Conservation (phyloP, 371 early-diverging fungal species). For the Mortierella sp. region DNA sequence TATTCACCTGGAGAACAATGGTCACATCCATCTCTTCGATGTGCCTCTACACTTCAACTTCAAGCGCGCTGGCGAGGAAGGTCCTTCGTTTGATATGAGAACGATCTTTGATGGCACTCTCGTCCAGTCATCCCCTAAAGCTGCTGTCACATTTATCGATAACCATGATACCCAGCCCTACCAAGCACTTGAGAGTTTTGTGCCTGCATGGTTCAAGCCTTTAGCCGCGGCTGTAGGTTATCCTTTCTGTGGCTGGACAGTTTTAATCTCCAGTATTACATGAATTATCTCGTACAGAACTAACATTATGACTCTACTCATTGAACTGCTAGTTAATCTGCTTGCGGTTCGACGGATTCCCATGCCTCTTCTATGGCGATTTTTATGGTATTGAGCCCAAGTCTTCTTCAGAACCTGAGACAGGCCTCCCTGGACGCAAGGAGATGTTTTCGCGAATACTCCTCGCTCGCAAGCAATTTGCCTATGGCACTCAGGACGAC, state of each 20-base stretch:
- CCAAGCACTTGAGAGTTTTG: slow-evolving; percentile 39
- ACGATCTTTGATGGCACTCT: slow-evolving; percentile 56
- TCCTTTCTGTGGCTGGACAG: background rate
- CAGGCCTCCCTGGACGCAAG: slow-evolving; percentile 32
- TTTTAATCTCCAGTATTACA: background rate
- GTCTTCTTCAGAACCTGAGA: slow-evolving; percentile 20
- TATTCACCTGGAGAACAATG: slow-evolving; percentile 39
- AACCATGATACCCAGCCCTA: slow-evolving; percentile 56
- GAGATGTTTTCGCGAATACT: slow-evolving; percentile 51
- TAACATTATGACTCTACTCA: background rate
- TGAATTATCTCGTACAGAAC: background rate
- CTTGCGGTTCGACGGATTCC: slow-evolving; percentile 44
- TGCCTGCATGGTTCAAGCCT: slow-evolving; percentile 52
- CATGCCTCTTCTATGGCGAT: slow-evolving; percentile 55
- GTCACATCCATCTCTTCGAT: slow-evolving; percentile 58
- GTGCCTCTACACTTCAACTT: slow-evolving; percentile 60
- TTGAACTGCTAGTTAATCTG: slow-evolving; percentile 33
- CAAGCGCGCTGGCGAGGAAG: slow-evolving; percentile 35
- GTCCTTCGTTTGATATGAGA: slow-evolving; percentile 53
- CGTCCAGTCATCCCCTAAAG: slow-evolving; percentile 26
- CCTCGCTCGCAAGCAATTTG: slow-evolving; percentile 49
- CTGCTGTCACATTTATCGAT: slow-evolving; percentile 58
- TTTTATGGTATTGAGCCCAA: slow-evolving; percentile 48
- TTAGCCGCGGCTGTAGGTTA: slow-evolving; percentile 41
- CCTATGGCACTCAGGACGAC: slow-evolving; percentile 60